These are phyloP conservation scores for Datura wrightii DNA, from an alignment of 257 asterid species.

Conservation along the genomic window DNA sequence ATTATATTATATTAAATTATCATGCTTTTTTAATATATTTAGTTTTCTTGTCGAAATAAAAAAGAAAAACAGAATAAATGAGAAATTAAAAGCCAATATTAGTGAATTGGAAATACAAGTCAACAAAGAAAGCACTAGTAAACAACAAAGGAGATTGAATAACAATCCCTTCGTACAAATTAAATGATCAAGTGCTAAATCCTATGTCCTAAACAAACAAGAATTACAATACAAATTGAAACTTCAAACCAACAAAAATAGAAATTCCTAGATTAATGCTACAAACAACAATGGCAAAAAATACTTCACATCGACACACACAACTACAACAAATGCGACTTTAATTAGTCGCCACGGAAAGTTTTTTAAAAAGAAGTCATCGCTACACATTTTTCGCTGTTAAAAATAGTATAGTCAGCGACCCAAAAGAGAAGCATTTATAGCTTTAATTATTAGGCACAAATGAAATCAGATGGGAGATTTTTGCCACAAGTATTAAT, in stretches of 20 bases:
- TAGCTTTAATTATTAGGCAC: constrained; percentile 47
- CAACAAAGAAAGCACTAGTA: neutral
- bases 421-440: neutral
- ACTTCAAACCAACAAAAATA: neutral
- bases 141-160: neutral
- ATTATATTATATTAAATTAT: too few relatives aligned
- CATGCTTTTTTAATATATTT: too few relatives aligned
- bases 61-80: neutral
- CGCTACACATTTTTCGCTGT: neutral
- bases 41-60: neutral
- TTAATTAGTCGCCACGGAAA: neutral
- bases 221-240: neutral
- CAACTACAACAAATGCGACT: neutral
- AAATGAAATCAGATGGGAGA: constrained; percentile 67
- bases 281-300: neutral
- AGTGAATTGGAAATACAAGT: neutral
- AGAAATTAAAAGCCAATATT: neutral
- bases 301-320: neutral
- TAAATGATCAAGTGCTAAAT: neutral
- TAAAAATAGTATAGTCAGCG: neutral
- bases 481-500: constrained; percentile 69
- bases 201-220: neutral
- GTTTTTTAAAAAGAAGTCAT: neutral
- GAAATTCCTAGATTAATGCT: neutral
- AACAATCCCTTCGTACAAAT: neutral